phyloP scores from a whole-genome alignment of 1,139 yeast species.

The Zygoascus meyerae region DNA sequence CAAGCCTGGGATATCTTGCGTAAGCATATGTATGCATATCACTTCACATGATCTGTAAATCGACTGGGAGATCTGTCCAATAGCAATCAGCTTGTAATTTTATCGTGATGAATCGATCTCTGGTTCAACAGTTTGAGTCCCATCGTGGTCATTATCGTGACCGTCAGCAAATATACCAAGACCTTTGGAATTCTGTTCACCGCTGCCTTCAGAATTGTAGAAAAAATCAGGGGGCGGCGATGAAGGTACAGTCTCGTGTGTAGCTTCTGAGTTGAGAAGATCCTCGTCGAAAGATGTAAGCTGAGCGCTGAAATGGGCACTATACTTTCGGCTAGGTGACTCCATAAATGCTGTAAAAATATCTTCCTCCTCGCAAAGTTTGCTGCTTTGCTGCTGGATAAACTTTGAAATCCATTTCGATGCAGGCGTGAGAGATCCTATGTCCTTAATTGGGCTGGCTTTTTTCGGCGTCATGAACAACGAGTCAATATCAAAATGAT shows the following conservation, averaged over 20 bases:
- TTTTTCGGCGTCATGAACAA: constrained; percentile 24
- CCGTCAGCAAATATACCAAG: too few relatives aligned
- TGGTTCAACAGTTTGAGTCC: too few relatives aligned
- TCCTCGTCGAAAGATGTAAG: constrained; percentile 10
- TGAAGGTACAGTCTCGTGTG: constrained; percentile 17
- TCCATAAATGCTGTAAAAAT: constrained; percentile 28
- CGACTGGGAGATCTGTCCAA: too few relatives aligned
- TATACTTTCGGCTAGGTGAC: constrained; percentile 21
- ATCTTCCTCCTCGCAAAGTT: constrained; percentile 21
- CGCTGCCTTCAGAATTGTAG: constrained; percentile 17
- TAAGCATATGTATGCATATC: too few relatives aligned
- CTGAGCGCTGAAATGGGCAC: constrained; percentile 8
- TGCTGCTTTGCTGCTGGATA: constrained; percentile 20
- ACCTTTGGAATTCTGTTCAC: too few relatives aligned
- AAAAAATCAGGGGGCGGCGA: constrained; percentile 22
- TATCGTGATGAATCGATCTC: too few relatives aligned
- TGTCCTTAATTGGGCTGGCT: constrained; percentile 12
- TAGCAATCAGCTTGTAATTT: too few relatives aligned
- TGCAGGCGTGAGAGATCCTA: constrained; percentile 17
- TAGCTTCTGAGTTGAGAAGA: constrained; percentile 15
- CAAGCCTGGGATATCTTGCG: too few relatives aligned
- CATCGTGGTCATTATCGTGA: too few relatives aligned
- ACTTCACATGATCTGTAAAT: too few relatives aligned
- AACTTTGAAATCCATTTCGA: constrained; percentile 28
- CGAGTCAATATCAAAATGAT: constrained; percentile 16